A percentile compares a stretch with the other conserved stretches of the same genome.
Evolutionary conservation across 306 rosid genomes (phyloP).

Genomic region (Gleditsia sinensis): DNA sequence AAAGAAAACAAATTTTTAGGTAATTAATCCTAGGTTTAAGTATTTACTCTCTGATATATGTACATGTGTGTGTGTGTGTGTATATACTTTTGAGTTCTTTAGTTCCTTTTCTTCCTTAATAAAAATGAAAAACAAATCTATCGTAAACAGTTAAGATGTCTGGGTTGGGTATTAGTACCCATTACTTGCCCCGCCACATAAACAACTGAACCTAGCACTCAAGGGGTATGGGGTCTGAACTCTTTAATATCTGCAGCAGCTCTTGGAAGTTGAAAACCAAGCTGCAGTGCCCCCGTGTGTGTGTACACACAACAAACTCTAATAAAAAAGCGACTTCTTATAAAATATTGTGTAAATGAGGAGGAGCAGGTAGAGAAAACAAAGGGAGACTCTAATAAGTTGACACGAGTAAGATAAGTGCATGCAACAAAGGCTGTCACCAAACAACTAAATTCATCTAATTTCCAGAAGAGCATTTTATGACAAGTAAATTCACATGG

Average conservation of each 20-base stretch:
- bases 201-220: slow-evolving; percentile 14
- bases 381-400: neutral
- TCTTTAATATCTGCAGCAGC: neutral
- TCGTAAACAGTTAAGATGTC: neutral
- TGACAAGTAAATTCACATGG: neutral
- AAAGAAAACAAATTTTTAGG: neutral
- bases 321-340: no score
- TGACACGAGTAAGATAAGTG: slow-evolving; percentile 36
- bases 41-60: no score
- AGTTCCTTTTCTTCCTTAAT: no score
- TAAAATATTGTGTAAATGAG: no score
- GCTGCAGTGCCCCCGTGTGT: no score
- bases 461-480: neutral
- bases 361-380: neutral
- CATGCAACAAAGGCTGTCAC: slow-evolving; percentile 14
- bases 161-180: neutral
- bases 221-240: slow-evolving; percentile 2
- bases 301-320: no score
- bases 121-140: neutral
- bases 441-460: neutral
- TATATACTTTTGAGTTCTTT: neutral
- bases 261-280: slow-evolving; percentile 14
- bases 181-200: neutral
- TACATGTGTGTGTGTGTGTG: no score
- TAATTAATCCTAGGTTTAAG: neutral